Conservation (phyloP, 192 early-diverging fungal genomes). For the Entomortierella chlamydospora region DNA sequence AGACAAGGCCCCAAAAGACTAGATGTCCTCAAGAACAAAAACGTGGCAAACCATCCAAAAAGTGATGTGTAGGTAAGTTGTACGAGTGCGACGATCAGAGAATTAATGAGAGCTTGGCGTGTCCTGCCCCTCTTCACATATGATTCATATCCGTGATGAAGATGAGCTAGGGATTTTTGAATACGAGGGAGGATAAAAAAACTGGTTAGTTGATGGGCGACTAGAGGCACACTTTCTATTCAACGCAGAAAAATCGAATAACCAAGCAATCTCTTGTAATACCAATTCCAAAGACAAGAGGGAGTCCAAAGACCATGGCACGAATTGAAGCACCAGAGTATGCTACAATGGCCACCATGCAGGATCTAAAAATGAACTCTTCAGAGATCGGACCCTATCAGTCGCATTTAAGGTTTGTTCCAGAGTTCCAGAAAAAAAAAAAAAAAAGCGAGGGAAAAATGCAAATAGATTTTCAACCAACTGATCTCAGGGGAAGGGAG, state of each 20-base stretch:
- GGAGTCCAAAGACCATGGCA: slow-evolving; percentile 64
- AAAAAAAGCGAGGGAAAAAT: too few relatives aligned
- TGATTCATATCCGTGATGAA: slow-evolving; percentile 75
- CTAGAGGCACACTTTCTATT: too few relatives aligned
- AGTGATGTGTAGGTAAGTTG: slow-evolving; percentile 81
- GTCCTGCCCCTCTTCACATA: slow-evolving; percentile 59
- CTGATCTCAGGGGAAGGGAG: too few relatives aligned
- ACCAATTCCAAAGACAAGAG: slow-evolving; percentile 84
- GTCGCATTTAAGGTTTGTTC: not conserved
- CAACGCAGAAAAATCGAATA: too few relatives aligned
- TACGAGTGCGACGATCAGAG: slow-evolving; percentile 53
- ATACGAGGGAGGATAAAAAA: not conserved
- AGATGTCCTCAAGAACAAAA: slow-evolving; percentile 71
- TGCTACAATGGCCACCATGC: slow-evolving; percentile 69
- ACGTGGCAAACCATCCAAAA: slow-evolving; percentile 86
- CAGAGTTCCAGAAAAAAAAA: too few relatives aligned
- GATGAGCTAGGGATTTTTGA: slow-evolving; percentile 66
- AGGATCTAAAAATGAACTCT: slow-evolving; percentile 81
- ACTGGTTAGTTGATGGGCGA: not conserved
- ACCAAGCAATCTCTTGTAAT: too few relatives aligned
- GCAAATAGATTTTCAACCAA: too few relatives aligned
- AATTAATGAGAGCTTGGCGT: slow-evolving; percentile 48
- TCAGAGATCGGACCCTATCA: slow-evolving; percentile 76
- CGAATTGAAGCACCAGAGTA: slow-evolving; percentile 50
- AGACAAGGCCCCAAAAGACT: slow-evolving; percentile 62